phyloP scores from a whole-genome alignment of 768 basidiomycete species.

The Pulveroboletus frians region DNA sequence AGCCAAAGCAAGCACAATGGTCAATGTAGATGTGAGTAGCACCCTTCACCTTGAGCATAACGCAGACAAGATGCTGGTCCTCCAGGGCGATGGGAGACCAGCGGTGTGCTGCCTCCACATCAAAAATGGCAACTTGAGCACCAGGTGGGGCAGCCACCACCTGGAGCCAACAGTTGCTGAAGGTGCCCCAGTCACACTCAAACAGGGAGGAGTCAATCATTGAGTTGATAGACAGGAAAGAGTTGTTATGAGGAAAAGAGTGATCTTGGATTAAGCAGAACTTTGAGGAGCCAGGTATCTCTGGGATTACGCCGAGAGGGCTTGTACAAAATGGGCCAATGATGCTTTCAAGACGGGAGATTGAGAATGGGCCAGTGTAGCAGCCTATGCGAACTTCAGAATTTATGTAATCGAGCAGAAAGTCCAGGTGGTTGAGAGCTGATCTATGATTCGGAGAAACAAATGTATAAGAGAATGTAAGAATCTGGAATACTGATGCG shows the following conservation, averaged over 20 bases:
- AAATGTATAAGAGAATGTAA: background rate
- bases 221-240: background rate
- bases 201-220: background rate
- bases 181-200: background rate
- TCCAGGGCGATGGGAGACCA: background rate
- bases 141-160: background rate
- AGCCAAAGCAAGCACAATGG: too few relatives aligned
- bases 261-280: background rate
- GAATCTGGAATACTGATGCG: background rate
- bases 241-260: background rate
- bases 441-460: background rate
- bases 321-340: background rate
- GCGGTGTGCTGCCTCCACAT: background rate
- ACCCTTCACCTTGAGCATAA: too few relatives aligned
- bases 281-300: background rate
- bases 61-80: background rate
- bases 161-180: background rate
- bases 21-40: too few relatives aligned
- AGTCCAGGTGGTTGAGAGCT: background rate
- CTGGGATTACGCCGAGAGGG: background rate
- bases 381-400: constrained; percentile 27
- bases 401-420: constrained; percentile 32
- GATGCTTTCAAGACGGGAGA: background rate
- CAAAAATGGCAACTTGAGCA: background rate
- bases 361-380: constrained; percentile 21